These are phyloP conservation scores for Microsporum audouinii DNA, from an alignment of 2,329 filamentous ascomycete genomes.

Conservation along the genomic window DNA sequence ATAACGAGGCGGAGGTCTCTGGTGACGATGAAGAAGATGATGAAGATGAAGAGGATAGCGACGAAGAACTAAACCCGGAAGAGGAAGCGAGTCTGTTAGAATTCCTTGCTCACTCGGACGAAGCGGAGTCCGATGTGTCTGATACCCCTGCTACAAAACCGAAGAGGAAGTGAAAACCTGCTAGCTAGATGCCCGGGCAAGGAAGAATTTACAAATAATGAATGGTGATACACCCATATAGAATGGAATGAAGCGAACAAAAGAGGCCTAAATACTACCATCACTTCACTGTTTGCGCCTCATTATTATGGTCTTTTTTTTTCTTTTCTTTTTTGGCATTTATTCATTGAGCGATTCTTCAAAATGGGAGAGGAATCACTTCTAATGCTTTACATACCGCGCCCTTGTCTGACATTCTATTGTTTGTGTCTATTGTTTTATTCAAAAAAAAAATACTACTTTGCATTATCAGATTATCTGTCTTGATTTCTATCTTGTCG, in stretches of 20 bases:
- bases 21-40: slow-evolving; percentile 32
- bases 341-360: neutral
- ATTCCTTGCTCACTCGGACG: slow-evolving; percentile 39
- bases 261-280: neutral
- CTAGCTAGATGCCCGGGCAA: neutral
- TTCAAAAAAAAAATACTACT: neutral
- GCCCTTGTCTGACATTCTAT: neutral
- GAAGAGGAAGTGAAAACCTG: slow-evolving; percentile 1
- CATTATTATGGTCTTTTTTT: neutral
- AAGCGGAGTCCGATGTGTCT: slow-evolving; percentile 17
- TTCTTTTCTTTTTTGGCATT: neutral
- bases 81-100: slow-evolving; percentile 41
- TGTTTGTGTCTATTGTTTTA: neutral
- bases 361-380: neutral
- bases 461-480: neutral
- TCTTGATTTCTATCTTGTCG: neutral
- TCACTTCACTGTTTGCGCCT: neutral
- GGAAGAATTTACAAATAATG: neutral
- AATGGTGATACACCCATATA: neutral
- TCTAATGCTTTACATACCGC: neutral
- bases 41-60: slow-evolving; percentile 41
- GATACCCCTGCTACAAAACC: neutral
- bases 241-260: neutral
- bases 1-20: slow-evolving; percentile 35
- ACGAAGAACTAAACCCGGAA: slow-evolving; percentile 48